A percentile compares a stretch with the other conserved stretches of the same genome.
phyloP scores from a whole-genome alignment of 2,329 filamentous ascomycete genomes.

The Myriosclerotinia scirpicola region DNA sequence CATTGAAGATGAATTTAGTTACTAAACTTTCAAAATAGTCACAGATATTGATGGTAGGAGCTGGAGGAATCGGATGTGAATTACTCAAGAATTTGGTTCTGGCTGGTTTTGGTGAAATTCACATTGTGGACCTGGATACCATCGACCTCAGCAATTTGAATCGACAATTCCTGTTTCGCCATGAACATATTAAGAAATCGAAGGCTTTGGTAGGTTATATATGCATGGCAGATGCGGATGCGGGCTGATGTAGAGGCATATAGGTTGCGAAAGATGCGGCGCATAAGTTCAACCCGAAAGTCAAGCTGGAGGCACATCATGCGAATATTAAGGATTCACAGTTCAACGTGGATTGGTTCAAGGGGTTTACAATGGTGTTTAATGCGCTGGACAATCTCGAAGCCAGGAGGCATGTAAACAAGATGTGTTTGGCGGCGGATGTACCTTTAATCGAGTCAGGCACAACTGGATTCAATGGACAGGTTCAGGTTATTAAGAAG shows the following conservation, averaged over 20 bases:
- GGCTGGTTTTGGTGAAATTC: constrained; percentile 86
- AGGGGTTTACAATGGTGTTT: constrained; percentile 80
- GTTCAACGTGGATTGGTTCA: constrained; percentile 89
- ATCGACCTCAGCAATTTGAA: constrained; percentile 98
- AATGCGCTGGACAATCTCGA: constrained; percentile 97
- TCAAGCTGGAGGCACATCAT: constrained; percentile 84
- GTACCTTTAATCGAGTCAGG: constrained; percentile 94
- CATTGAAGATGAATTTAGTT: constrained; percentile 11
- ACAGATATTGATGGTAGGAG: constrained; percentile 89
- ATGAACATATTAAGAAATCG: constrained; percentile 96
- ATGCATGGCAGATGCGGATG: background rate
- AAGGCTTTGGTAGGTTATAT: constrained; percentile 74
- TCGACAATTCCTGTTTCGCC: constrained; percentile 92
- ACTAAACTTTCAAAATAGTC: constrained; percentile 57
- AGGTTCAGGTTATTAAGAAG: constrained; percentile 95
- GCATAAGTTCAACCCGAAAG: constrained; percentile 82
- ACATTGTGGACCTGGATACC: constrained; percentile 95
- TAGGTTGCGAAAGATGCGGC: constrained; percentile 92
- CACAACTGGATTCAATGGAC: constrained; percentile 95
- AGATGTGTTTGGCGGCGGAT: constrained; percentile 91
- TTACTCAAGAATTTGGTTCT: constrained; percentile 94
- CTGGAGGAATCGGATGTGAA: constrained; percentile 96
- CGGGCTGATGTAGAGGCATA: constrained; percentile 25
- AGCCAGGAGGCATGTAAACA: constrained; percentile 90
- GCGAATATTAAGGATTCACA: constrained; percentile 89